A percentile compares a stretch with the other conserved stretches of the same genome.
phyloP scores from a whole-genome alignment of 352 stramenopile species.

The Phytophthora pisi region DNA sequence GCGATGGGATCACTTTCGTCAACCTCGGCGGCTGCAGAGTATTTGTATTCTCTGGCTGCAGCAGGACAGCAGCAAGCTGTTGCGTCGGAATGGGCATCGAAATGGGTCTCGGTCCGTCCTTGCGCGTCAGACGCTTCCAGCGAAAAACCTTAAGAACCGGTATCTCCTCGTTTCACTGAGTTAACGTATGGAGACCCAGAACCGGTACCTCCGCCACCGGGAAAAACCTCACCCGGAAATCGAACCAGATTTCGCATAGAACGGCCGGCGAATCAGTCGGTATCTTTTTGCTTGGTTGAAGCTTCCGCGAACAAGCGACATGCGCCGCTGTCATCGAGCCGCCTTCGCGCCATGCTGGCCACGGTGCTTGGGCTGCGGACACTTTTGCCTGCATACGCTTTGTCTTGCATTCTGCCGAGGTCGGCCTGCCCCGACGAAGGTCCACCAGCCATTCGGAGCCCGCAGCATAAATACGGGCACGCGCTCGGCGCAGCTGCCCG shows the following conservation, averaged over 20 bases:
- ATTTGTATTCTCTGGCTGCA: not conserved
- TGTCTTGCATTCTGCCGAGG: not conserved
- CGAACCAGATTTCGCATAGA: not conserved
- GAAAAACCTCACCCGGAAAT: not conserved
- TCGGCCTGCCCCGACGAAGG: not conserved
- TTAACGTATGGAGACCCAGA: not conserved
- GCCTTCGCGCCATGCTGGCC: not conserved
- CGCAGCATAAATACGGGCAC: constrained; percentile 26
- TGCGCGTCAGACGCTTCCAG: not conserved
- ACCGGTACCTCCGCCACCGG: not conserved
- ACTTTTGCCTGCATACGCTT: not conserved
- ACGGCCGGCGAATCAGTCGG: not conserved
- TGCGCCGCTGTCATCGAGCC: not conserved
- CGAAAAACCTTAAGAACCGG: not conserved
- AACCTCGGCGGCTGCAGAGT: not conserved
- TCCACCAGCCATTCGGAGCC: constrained; percentile 13
- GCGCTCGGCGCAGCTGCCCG: constrained; percentile 20
- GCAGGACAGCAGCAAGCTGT: not conserved
- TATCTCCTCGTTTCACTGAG: not conserved
- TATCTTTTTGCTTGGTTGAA: constrained; percentile 3
- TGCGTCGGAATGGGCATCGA: not conserved
- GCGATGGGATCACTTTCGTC: not conserved
- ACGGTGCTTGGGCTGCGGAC: not conserved
- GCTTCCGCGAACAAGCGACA: not conserved
- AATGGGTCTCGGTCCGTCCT: not conserved